Evolutionary conservation across 768 basidiomycete species (phyloP), one percentile per base, ranked within the genome.

Genomic region (Calvatia gigantea): DNA sequence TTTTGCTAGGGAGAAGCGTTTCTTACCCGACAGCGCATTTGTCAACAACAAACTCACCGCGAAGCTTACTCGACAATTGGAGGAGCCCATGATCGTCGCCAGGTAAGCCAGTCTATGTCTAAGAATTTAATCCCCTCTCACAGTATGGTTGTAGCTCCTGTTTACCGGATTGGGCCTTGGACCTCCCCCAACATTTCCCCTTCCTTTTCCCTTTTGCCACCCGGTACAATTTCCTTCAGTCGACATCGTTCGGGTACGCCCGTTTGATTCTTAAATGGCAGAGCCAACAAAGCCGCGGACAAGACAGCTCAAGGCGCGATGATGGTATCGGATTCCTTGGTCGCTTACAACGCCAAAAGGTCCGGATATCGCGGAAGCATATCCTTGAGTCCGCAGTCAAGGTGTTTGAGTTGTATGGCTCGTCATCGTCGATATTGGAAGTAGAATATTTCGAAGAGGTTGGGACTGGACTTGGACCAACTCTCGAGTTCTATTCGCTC

Each of bases 391-490:
- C 94, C 17, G 94, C 94, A 1, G 87, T 95, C 65, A 98, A 98
- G 70, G 92, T 95, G 7, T 92, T 99, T 60, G 94, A 96, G 66
- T 82, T 98, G 47, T 99, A 98, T 63, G 97, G 97, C 1, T 91
- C 92, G 0, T 94, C 92, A 2, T 91, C 89, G 3, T 94, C 94
- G 0, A 85, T 98, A 19, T 81, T 99, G 38, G 97, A 99, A 68
- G 94, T 98, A 48, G 95, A 99, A 73, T 98, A 98, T 73, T 98
- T 98, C 65, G 94, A 97, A 65, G 97, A 99, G 75, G 95, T 98
- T 45, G 97, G 97, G 17, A 98, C 96, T 6, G 97, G 97, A 17
- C 76, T 99, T 9, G 97, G 97, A 2, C 97, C 97, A 6, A 98
- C 97, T 23, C 79, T 98, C 21, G 97, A 99, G 73, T 99, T 99